phyloP scores from a whole-genome alignment of 2,329 filamentous ascomycete species.

The Rutstroemia sp. region DNA sequence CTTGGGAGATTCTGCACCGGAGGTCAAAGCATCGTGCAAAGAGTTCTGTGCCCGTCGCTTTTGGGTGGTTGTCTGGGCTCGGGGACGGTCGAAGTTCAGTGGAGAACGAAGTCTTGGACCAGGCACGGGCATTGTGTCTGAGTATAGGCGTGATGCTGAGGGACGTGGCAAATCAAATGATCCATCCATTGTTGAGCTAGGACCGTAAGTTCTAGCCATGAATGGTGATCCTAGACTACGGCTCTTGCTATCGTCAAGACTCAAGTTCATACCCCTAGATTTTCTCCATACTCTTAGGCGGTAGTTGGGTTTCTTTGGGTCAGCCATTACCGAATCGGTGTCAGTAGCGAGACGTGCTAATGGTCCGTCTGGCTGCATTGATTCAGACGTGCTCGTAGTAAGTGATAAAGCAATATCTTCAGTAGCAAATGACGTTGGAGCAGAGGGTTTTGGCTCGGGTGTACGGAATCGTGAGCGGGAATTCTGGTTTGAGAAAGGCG shows the following conservation, averaged over 20 bases:
- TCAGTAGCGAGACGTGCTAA: slow-evolving; percentile 49
- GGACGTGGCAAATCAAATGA: slow-evolving; percentile 12
- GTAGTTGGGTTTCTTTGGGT: neutral
- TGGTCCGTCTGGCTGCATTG: slow-evolving; percentile 56
- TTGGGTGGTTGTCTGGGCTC: slow-evolving; percentile 22
- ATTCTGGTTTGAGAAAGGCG: slow-evolving; percentile 47
- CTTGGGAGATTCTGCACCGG: slow-evolving; percentile 19
- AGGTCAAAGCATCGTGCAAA: slow-evolving; percentile 24
- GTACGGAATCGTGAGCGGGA: slow-evolving; percentile 43
- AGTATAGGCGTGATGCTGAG: slow-evolving; percentile 12
- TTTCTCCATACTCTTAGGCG: neutral
- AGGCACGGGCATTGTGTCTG: slow-evolving; percentile 8
- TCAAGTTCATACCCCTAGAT: neutral
- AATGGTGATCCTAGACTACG: slow-evolving; percentile 33
- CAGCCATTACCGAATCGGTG: neutral
- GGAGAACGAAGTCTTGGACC: slow-evolving; percentile 24
- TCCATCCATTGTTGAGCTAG: slow-evolving; percentile 39
- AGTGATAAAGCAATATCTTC: slow-evolving; percentile 58
- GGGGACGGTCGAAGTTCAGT: slow-evolving; percentile 21
- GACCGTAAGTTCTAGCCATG: slow-evolving; percentile 51
- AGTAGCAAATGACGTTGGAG: slow-evolving; percentile 42
- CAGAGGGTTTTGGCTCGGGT: slow-evolving; percentile 37
- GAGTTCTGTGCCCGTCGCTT: slow-evolving; percentile 27
- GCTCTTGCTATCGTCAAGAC: slow-evolving; percentile 5
- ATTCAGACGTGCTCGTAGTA: slow-evolving; percentile 53